Conservation (phyloP, 2,329 filamentous ascomycete genomes). For the Penicillium verrucosum region DNA sequence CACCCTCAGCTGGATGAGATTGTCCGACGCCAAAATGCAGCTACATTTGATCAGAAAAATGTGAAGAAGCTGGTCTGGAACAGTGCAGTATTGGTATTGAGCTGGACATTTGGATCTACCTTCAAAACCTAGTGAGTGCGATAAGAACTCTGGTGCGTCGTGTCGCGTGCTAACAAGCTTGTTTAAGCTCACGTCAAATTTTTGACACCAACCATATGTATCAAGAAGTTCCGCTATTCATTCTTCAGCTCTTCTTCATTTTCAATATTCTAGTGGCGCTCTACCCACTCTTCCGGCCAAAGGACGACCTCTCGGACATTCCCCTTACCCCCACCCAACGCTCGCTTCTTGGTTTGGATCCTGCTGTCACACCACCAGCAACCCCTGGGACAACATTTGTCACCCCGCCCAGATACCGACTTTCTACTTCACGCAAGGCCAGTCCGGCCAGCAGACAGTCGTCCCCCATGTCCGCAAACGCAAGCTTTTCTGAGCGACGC, state of each 20-base stretch:
- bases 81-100: slow-evolving; percentile 51
- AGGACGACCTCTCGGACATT: slow-evolving; percentile 82
- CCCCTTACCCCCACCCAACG: slow-evolving; percentile 87
- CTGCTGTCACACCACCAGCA: slow-evolving; percentile 59
- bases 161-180: slow-evolving; percentile 12
- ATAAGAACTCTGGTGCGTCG: slow-evolving; percentile 1
- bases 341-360: slow-evolving; percentile 74
- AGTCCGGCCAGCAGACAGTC: slow-evolving; percentile 38
- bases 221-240: slow-evolving; percentile 48
- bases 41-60: slow-evolving; percentile 75
- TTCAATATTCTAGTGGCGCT: slow-evolving; percentile 70
- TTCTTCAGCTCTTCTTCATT: slow-evolving; percentile 61
- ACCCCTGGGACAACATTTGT: slow-evolving; percentile 71
- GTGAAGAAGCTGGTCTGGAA: slow-evolving; percentile 69
- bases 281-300: slow-evolving; percentile 66
- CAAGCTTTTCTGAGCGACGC: slow-evolving; percentile 34
- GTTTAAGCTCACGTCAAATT: slow-evolving; percentile 28
- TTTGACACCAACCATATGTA: slow-evolving; percentile 39
- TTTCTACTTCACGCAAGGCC: slow-evolving; percentile 58
- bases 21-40: slow-evolving; percentile 71
- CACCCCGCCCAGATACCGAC: slow-evolving; percentile 82
- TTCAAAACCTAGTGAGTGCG: slow-evolving; percentile 38
- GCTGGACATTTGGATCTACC: slow-evolving; percentile 45
- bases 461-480: slow-evolving; percentile 40
- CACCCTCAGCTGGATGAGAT: slow-evolving; percentile 90